These are phyloP conservation scores for Grosmannia serpens DNA, from an alignment of 2,329 filamentous ascomycete genomes.

Conservation along the genomic window DNA sequence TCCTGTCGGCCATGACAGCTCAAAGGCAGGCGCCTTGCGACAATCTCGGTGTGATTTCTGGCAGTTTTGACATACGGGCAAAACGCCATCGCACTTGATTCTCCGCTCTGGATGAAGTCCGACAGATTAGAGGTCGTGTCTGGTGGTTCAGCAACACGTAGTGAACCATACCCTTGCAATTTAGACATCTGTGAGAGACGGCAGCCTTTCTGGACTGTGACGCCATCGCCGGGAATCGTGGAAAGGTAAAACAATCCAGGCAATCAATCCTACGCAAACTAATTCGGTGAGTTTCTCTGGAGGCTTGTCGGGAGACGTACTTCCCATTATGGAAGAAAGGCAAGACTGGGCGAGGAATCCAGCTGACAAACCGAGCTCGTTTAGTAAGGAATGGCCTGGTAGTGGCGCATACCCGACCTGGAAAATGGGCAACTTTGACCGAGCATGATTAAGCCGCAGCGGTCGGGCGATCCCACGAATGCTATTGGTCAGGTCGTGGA, in stretches of 20 bases:
- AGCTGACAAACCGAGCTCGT: background rate
- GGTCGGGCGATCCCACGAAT: background rate
- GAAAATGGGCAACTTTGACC: background rate
- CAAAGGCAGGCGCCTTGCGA: conserved; percentile 2
- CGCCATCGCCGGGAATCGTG: background rate
- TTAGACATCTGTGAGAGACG: background rate
- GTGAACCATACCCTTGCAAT: conserved; percentile 4
- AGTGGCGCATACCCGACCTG: background rate
- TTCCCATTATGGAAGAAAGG: background rate
- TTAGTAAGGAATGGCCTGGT: background rate
- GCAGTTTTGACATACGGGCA: conserved; percentile 6
- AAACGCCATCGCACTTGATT: conserved; percentile 8
- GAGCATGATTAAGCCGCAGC: background rate
- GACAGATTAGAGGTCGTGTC: background rate
- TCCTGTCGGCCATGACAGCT: conserved; percentile 7
- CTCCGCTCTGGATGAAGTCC: conserved; percentile 5
- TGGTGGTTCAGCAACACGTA: background rate
- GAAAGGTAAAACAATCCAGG: background rate
- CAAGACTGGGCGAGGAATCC: background rate
- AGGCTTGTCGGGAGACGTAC: background rate
- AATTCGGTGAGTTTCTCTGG: background rate
- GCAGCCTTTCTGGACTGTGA: background rate
- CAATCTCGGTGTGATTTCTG: conserved; percentile 5
- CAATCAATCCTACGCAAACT: background rate
- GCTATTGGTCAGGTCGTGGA: background rate